phyloP scores from a whole-genome alignment of 371 early-diverging fungal species.

The Syncephalastrum racemosum region DNA sequence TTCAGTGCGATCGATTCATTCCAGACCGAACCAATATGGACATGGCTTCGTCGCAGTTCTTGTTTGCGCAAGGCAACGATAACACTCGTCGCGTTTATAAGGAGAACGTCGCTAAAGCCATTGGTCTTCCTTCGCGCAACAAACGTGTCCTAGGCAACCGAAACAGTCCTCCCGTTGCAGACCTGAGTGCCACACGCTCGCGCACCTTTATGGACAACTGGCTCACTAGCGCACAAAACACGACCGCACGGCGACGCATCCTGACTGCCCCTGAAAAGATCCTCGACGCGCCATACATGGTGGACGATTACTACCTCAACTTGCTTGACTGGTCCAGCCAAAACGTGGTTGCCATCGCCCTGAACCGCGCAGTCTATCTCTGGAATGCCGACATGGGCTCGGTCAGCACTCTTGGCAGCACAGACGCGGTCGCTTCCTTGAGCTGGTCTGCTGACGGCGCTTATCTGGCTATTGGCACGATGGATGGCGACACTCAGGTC shows the following conservation, averaged over 20 bases:
- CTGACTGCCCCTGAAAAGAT: conserved; percentile 70
- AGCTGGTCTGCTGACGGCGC: conserved; percentile 80
- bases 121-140: conserved; percentile 76
- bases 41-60: conserved; percentile 64
- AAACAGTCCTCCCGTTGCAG: conserved; percentile 2
- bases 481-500: conserved; percentile 81
- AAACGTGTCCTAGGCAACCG: conserved; percentile 53
- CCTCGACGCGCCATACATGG: conserved; percentile 89
- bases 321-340: conserved; percentile 91
- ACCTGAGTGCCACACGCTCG: conserved; percentile 18
- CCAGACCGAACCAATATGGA: conserved; percentile 67
- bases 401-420: conserved; percentile 60
- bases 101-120: conserved; percentile 76
- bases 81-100: conserved; percentile 55
- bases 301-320: conserved; percentile 98
- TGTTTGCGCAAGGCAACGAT: conserved; percentile 42
- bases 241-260: conserved; percentile 65
- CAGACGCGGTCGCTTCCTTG: conserved; percentile 68
- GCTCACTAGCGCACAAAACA: conserved; percentile 5
- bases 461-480: conserved; percentile 84
- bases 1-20: conserved; percentile 76
- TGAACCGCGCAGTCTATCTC: conserved; percentile 86
- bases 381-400: conserved; percentile 90
- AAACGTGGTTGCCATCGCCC: conserved; percentile 87
- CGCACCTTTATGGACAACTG: conserved; percentile 16